Evolutionary conservation across 371 early-diverging fungal species (phyloP).

Genomic region (Actinomortierella wolfii): DNA sequence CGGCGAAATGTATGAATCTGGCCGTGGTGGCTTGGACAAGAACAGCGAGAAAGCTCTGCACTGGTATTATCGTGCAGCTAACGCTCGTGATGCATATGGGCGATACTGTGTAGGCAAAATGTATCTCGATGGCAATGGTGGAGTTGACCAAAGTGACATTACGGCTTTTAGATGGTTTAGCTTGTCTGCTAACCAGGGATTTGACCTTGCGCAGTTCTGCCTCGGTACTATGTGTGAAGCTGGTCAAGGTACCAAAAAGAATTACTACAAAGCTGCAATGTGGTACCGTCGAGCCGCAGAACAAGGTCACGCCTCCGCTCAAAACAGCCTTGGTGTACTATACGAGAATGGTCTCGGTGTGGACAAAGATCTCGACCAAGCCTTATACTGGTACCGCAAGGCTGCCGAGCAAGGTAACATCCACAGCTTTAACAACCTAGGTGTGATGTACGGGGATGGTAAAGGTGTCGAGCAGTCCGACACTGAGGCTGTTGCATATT

Average conservation of each 20-base stretch:
- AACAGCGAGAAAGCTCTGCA: constrained; percentile 68
- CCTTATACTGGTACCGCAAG: constrained; percentile 69
- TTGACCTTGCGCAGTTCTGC: constrained; percentile 80
- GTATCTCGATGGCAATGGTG: constrained; percentile 84
- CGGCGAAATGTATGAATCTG: no score
- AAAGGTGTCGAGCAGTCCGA: constrained; percentile 56
- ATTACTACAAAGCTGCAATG: constrained; percentile 63
- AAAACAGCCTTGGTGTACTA: constrained; percentile 82
- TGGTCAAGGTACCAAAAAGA: constrained; percentile 71
- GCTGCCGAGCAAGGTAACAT: constrained; percentile 76
- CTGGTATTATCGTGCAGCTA: constrained; percentile 73
- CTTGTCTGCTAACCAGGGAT: constrained; percentile 73
- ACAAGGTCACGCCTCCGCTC: constrained; percentile 67
- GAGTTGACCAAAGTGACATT: constrained; percentile 61
- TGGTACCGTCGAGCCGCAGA: constrained; percentile 70
- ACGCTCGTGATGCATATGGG: constrained; percentile 68
- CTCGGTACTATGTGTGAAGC: constrained; percentile 85
- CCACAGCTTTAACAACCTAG: constrained; percentile 80
- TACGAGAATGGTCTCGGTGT: constrained; percentile 82
- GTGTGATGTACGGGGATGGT: constrained; percentile 80
- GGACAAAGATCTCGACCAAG: constrained; percentile 56
- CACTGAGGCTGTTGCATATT: no score
- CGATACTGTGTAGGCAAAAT: constrained; percentile 86
- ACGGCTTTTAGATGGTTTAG: constrained; percentile 76
- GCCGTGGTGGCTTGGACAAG: constrained; percentile 74